A percentile compares a stretch with the other conserved stretches of the same genome.
These are phyloP conservation scores for Neopestalotiopsis sp. DNA, from an alignment of 2,329 filamentous ascomycete species.

Conservation along the genomic window DNA sequence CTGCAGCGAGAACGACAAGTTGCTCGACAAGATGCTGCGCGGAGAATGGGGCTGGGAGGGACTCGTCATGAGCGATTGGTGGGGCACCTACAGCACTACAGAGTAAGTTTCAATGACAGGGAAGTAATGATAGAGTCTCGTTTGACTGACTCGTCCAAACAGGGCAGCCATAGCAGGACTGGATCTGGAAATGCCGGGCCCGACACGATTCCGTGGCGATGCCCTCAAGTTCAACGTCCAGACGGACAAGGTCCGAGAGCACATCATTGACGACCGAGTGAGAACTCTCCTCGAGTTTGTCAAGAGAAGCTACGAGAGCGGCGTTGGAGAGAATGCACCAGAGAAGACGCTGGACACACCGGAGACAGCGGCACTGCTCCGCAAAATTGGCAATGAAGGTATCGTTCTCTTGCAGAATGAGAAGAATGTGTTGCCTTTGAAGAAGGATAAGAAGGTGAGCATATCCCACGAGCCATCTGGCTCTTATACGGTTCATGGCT, in stretches of 20 bases:
- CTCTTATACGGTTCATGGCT: not conserved
- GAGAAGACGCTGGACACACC: slow-evolving; percentile 63
- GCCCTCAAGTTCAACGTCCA: slow-evolving; percentile 57
- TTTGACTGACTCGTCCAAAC: not conserved
- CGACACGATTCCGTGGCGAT: slow-evolving; percentile 56
- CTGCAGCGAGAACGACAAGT: slow-evolving; percentile 58
- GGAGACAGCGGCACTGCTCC: slow-evolving; percentile 67
- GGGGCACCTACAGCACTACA: slow-evolving; percentile 60
- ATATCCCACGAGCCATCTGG: not conserved
- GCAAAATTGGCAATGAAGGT: slow-evolving; percentile 70
- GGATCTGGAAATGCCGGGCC: slow-evolving; percentile 67
- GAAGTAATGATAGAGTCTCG: no score
- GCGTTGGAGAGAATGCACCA: slow-evolving; percentile 59
- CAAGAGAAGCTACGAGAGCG: slow-evolving; percentile 59
- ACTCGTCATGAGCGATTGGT: slow-evolving; percentile 66
- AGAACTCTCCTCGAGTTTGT: slow-evolving; percentile 64
- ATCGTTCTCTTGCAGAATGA: slow-evolving; percentile 80
- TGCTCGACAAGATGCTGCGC: slow-evolving; percentile 57
- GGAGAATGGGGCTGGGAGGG: slow-evolving; percentile 65
- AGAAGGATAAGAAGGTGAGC: slow-evolving; percentile 62
- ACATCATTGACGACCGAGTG: slow-evolving; percentile 63
- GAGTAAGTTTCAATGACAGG: slow-evolving; percentile 30
- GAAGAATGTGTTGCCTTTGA: slow-evolving; percentile 65
- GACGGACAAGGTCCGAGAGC: slow-evolving; percentile 61
- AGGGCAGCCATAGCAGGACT: slow-evolving; percentile 42